Evolutionary conservation across 2,329 filamentous ascomycete genomes (phyloP), one percentile per base, ranked within the genome.

Genomic region (Colletotrichum camelliae): DNA sequence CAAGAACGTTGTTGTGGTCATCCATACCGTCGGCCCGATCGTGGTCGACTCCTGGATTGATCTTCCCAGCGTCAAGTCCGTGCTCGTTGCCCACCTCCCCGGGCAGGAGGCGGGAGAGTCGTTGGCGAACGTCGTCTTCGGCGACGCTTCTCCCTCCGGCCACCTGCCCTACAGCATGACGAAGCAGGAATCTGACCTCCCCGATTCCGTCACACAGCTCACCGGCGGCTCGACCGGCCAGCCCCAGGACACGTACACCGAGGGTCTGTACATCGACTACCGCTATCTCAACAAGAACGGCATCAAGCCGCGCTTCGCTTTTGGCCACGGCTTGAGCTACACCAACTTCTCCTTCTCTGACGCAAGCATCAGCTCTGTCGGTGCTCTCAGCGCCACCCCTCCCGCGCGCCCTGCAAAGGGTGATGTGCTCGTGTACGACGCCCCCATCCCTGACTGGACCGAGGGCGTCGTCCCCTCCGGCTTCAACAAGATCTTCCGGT

Each of bases 181-280:
- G 9, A 94, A 93, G 81, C 88, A 88, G 1, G 86, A 87, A 69
- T 79, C 82, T 0, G 95, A 98, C 82, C 97, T 97, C 79, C 96
- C 96, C 1, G 90, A 92, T 1, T 85, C 84, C 52, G 82, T 87
- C 3, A 83, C 82, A 7, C 75, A 83, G 5, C 78, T 87, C 18
- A 69, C 76, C 9, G 83, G 85, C n/a, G 86, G 91, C 65, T 91
- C 94, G 1, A 94, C 95, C 78, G 91, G 89, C 18, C 86, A 94
- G 2, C 95, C 95, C 0, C 95, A 98, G 81, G 95, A 97, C 79
- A 93, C 95, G 78, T 98, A 97, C 82, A 89, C 89, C 1, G 95
- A 98, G 81, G 95, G 95, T 0, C 85, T 98, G 0, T 96, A 96
- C 81, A 93, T 97, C 79, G 96, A 98, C 86, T 98, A 98, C 85